phyloP scores from a whole-genome alignment of 768 basidiomycete species.

The Porpolomopsis calyptriformis region DNA sequence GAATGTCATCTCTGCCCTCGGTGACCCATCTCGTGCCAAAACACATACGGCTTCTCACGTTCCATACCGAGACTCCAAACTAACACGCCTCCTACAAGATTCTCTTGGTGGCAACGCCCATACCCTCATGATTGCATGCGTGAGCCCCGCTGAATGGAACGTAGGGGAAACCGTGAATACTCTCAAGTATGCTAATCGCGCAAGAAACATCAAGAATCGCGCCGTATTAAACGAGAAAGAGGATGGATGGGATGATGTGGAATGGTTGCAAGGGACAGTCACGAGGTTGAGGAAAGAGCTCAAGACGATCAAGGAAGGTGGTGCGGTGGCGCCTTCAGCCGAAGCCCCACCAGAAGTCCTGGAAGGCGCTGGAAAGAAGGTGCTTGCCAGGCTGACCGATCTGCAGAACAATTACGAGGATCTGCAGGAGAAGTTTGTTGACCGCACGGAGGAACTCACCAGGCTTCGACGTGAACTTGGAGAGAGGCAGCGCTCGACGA shows the following conservation, averaged over 20 bases:
- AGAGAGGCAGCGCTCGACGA: slow-evolving; percentile 49
- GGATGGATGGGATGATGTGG: slow-evolving; percentile 97
- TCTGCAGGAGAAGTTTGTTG: slow-evolving; percentile 72
- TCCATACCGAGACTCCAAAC: slow-evolving; percentile 97
- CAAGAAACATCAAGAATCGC: slow-evolving; percentile 93
- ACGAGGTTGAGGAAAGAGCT: slow-evolving; percentile 80
- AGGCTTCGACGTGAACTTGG: slow-evolving; percentile 70
- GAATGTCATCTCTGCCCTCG: slow-evolving; percentile 96
- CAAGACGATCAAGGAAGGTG: slow-evolving; percentile 66
- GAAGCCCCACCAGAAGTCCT: slow-evolving; percentile 27
- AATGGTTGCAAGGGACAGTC: slow-evolving; percentile 87
- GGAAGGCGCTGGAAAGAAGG: slow-evolving; percentile 64
- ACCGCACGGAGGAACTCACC: slow-evolving; percentile 82
- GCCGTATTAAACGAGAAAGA: slow-evolving; percentile 89
- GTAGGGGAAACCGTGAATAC: slow-evolving; percentile 88
- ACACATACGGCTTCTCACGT: slow-evolving; percentile 79
- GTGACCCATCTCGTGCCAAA: slow-evolving; percentile 82
- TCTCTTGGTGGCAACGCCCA: slow-evolving; percentile 96
- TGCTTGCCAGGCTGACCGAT: slow-evolving; percentile 71
- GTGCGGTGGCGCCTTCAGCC: slow-evolving; percentile 21
- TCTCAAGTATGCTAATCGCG: slow-evolving; percentile 94
- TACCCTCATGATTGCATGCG: slow-evolving; percentile 98
- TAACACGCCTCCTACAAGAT: slow-evolving; percentile 92
- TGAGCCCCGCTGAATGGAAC: slow-evolving; percentile 94
- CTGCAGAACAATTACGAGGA: slow-evolving; percentile 81